phyloP scores from a whole-genome alignment of 306 rosid species.

The Pachyrhizus erosus region DNA sequence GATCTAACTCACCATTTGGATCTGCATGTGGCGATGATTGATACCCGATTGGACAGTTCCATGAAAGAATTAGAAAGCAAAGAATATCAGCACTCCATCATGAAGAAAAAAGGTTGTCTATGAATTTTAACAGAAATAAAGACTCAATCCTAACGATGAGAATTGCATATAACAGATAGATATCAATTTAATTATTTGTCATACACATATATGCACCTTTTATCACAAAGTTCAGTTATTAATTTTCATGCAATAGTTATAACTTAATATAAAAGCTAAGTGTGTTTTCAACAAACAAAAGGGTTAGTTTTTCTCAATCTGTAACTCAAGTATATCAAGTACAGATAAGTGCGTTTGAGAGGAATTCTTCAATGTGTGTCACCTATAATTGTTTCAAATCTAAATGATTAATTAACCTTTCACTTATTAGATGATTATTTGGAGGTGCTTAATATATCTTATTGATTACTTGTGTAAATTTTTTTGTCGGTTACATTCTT shows the following conservation, averaged over 20 bases:
- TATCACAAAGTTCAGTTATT: neutral
- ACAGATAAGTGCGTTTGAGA: too few species aligned
- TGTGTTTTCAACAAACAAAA: too few species aligned
- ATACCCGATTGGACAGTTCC: constrained; percentile 10
- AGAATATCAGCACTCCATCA: constrained; percentile 13
- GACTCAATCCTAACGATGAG: neutral
- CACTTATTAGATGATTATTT: too few species aligned
- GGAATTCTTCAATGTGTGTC: too few species aligned
- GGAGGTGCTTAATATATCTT: too few species aligned
- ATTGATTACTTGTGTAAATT: too few species aligned
- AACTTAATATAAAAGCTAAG: too few species aligned
- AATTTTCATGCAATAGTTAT: neutral
- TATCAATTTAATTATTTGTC: neutral
- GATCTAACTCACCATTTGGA: constrained; percentile 73
- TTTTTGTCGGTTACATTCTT: too few species aligned
- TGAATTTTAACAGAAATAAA: neutral
- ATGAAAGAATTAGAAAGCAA: constrained; percentile 11
- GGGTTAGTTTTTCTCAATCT: too few species aligned
- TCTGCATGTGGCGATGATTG: constrained; percentile 48
- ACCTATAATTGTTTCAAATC: too few species aligned
- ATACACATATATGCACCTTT: neutral
- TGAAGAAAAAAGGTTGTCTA: neutral
- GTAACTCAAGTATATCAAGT: too few species aligned
- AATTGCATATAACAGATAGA: neutral
- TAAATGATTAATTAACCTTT: too few species aligned